These are phyloP conservation scores for Chenopodium formosanum DNA, from an alignment of 148 eudicot species.

Conservation along the genomic window DNA sequence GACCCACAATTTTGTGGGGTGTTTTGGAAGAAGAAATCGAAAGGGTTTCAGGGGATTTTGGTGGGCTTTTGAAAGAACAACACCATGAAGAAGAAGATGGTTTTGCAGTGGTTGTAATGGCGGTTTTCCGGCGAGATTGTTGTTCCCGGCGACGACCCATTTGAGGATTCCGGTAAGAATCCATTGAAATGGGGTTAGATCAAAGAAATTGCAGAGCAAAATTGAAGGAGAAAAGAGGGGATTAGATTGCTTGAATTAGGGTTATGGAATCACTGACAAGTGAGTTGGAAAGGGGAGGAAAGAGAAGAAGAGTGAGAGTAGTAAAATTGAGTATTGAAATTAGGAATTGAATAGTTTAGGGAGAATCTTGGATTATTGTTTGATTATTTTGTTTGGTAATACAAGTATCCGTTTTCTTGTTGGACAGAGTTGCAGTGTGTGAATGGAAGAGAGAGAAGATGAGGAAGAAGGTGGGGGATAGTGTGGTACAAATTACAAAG, in stretches of 20 bases:
- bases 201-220: conserved; percentile 1
- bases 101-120: conserved; percentile 5
- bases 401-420: neutral
- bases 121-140: conserved; percentile 36
- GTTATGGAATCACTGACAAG: conserved; percentile 1
- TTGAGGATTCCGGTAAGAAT: conserved; percentile 31
- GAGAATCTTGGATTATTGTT: neutral
- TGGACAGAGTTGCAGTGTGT: too few species aligned
- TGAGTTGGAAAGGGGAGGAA: conserved; percentile 15
- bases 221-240: conserved; percentile 4
- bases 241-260: conserved; percentile 4
- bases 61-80: conserved; percentile 71
- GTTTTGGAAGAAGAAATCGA: conserved; percentile 29
- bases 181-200: conserved; percentile 17
- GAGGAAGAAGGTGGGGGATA: too few species aligned
- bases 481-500: too few species aligned
- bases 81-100: conserved; percentile 51
- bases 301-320: conserved; percentile 6
- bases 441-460: too few species aligned
- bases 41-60: conserved; percentile 55
- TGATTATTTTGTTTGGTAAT: neutral
- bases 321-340: neutral
- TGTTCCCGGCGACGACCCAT: conserved; percentile 20
- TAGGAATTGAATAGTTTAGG: neutral
- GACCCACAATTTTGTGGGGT: conserved; percentile 2